These are phyloP conservation scores for Trichoderma parareesei DNA, from an alignment of 495 filamentous ascomycete genomes.

Conservation along the genomic window DNA sequence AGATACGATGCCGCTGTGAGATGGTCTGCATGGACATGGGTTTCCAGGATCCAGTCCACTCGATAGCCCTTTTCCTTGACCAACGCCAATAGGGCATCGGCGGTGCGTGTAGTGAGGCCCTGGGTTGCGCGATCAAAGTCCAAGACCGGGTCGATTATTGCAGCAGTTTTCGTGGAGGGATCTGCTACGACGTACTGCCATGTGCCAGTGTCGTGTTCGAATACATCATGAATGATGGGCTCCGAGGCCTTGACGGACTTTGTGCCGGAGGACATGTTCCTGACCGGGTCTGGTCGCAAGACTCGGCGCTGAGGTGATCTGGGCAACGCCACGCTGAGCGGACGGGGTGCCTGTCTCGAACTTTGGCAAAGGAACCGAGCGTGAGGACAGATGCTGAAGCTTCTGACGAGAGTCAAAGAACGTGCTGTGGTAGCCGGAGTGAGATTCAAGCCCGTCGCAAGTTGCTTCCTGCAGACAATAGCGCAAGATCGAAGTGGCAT, in stretches of 20 bases:
- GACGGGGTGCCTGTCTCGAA: background rate
- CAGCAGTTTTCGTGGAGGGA: slow-evolving; percentile 35
- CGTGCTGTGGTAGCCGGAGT: background rate
- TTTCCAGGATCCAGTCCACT: slow-evolving; percentile 46
- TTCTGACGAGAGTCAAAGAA: background rate
- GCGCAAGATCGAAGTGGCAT: background rate
- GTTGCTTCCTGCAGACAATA: background rate
- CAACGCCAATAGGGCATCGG: slow-evolving; percentile 39
- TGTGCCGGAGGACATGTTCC: background rate
- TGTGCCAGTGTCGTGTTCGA: slow-evolving; percentile 41
- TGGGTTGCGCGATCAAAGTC: slow-evolving; percentile 45
- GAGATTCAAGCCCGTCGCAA: background rate
- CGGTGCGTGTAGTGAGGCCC: slow-evolving; percentile 37
- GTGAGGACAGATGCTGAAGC: background rate
- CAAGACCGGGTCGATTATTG: slow-evolving; percentile 54
- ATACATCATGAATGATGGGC: slow-evolving; percentile 29
- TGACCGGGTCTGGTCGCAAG: background rate
- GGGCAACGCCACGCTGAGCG: background rate
- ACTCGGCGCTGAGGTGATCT: background rate
- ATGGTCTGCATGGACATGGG: slow-evolving; percentile 56
- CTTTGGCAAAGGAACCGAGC: background rate
- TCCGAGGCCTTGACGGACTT: background rate
- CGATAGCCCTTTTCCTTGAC: slow-evolving; percentile 37
- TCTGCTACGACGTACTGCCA: slow-evolving; percentile 57
- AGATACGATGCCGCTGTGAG: slow-evolving; percentile 51